Percentiles rank a stretch among this genome's conserved stretches.
Conservation (phyloP, 306 rosid genomes). For the Albizia julibrissin region DNA sequence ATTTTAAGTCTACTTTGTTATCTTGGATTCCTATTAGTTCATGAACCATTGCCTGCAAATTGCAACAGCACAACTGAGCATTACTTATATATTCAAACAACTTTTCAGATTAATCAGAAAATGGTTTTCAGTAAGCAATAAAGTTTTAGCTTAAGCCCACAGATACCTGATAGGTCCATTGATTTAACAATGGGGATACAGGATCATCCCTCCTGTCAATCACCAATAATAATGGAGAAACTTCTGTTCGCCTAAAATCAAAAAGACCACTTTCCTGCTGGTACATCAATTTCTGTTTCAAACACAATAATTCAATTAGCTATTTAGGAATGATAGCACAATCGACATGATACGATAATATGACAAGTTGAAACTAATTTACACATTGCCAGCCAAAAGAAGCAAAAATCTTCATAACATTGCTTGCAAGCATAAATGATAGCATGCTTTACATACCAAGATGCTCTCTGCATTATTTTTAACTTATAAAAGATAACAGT, state of each 20-base stretch:
- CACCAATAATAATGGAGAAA: constrained; percentile 87
- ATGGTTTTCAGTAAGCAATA: constrained; percentile 25
- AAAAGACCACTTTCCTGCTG: constrained; percentile 94
- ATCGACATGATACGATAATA: constrained; percentile 29
- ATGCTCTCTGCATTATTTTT: neutral
- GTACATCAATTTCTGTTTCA: constrained; percentile 91
- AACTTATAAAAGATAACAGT: neutral
- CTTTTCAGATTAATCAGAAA: constrained; percentile 1
- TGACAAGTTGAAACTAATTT: neutral
- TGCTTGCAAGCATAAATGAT: constrained; percentile 11
- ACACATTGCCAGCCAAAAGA: constrained; percentile 30
- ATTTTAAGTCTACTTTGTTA: constrained; percentile 86
- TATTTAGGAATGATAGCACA: constrained; percentile 21
- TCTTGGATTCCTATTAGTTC: constrained; percentile 95
- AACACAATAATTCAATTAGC: constrained; percentile 44
- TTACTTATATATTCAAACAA: constrained; percentile 19
- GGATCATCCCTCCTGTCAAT: constrained; percentile 99
- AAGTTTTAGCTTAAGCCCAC: constrained; percentile 16
- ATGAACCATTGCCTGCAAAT: constrained; percentile 91
- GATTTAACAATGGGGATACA: constrained; percentile 82
- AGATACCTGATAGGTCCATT: constrained; percentile 96
- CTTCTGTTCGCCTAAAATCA: constrained; percentile 86
- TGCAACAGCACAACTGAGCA: constrained; percentile 27
- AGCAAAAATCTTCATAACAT: constrained; percentile 13
- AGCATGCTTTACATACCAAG: constrained; percentile 10